Base-by-base conservation (phyloP, 2,329 filamentous ascomycete genomes). In the Talaromyces sp. region DNA sequence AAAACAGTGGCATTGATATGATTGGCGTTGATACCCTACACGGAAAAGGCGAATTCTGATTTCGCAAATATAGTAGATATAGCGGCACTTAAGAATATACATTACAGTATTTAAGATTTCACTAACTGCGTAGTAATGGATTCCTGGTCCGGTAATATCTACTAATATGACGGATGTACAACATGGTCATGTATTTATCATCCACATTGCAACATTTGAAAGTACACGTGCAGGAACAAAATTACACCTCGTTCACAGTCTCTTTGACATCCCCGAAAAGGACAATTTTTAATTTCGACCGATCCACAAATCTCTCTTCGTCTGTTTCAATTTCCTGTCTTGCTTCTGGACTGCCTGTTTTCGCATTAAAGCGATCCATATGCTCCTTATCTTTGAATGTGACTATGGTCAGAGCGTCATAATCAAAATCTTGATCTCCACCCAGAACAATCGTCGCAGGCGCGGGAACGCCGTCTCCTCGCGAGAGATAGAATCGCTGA, bases 181-280 rank as follows among this genome's bases (percentile, higher is more conserved):
- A 36, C 23, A 23, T 23, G 23, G 23, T 23, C 23, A 23, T 23
- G 23, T 1, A 23, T 23, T 23, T 23, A 23, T 23, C 23, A 23
- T 2, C 23, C 23, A 23, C 23, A 23, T 23, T 23, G 23, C 23
- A 23, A 23, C 23, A 23, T 23, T 23, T 23, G 23, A 23, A 23
- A 23, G 23, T 2, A 23, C 23, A 23, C 2, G 14, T 12, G 10
- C 10, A 34, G 10, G 10, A 3, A 4, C 4, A 36, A 16, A 16
- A 36, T 50, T 27, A 50, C 6, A 27, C 18, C 8, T 50, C 6
- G 44, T 54, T 54, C 28, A 34, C 52, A 7, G 52, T 54, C 0
- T 0, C 77, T 79, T 0, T 72, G 72, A 0, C 73, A 70, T 28
- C 52, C 42, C 0, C 79, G 87, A 14, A 77, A 86, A 76, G 54